A percentile compares a stretch with the other conserved stretches of the same genome.
Evolutionary conservation across 108 stramenopile species (phyloP).

Genomic region (Pseudonitzschia multiseries): DNA sequence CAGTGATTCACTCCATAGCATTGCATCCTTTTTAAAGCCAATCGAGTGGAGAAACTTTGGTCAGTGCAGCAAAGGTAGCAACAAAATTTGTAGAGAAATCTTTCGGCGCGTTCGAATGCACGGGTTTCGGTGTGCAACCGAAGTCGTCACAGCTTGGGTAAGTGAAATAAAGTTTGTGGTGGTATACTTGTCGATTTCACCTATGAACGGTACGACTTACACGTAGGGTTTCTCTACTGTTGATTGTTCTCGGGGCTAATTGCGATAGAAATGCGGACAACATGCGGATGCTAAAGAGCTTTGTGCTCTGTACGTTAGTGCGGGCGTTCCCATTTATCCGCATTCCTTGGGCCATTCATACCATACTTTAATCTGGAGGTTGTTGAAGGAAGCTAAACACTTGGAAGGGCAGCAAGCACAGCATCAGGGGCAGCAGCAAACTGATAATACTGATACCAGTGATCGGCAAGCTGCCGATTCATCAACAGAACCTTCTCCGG

Average conservation of each 20-base stretch:
- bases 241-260: background rate
- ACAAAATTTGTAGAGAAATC: conserved; percentile 39
- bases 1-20: conserved; percentile 50
- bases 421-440: no score
- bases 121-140: conserved; percentile 74
- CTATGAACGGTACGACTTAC: background rate
- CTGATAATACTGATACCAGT: background rate
- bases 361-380: conserved; percentile 73
- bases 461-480: background rate
- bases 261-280: conserved; percentile 52
- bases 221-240: background rate
- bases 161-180: conserved; percentile 18
- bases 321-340: conserved; percentile 84
- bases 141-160: conserved; percentile 75
- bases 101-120: conserved; percentile 68
- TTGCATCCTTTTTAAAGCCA: conserved; percentile 58
- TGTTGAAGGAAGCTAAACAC: conserved; percentile 57
- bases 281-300: conserved; percentile 80
- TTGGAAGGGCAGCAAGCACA: conserved; percentile 11
- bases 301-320: conserved; percentile 58
- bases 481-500: background rate
- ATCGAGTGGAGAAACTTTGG: conserved; percentile 51
- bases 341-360: conserved; percentile 65
- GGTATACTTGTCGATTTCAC: background rate
- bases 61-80: conserved; percentile 23